Percentiles rank a stretch among this genome's conserved stretches.
phyloP scores from a whole-genome alignment of 176 grass and related monocot species.

The Chloris gayana region DNA sequence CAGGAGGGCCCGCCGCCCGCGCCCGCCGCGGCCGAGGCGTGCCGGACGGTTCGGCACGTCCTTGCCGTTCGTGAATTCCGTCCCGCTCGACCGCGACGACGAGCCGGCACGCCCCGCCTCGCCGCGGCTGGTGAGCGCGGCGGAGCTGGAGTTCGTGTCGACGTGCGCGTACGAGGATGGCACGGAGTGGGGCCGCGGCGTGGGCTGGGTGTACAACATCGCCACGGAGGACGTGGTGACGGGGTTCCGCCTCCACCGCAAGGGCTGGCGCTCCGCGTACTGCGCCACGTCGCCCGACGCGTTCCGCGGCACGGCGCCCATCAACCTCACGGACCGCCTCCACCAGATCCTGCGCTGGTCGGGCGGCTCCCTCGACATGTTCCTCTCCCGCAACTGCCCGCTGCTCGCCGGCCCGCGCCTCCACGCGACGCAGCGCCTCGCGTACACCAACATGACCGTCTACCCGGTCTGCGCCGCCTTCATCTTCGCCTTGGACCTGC shows the following conservation, averaged over 20 bases:
- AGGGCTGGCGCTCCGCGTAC: conserved; percentile 51
- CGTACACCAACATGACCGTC: conserved; percentile 57
- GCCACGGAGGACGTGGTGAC: conserved; percentile 58
- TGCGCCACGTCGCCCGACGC: conserved; percentile 51
- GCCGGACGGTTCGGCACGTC: conserved; percentile 39
- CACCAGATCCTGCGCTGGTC: conserved; percentile 61
- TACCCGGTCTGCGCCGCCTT: conserved; percentile 48
- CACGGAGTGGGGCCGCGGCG: conserved; percentile 33
- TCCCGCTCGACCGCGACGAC: conserved; percentile 30
- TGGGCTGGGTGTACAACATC: conserved; percentile 59
- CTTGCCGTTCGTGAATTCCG: conserved; percentile 35
- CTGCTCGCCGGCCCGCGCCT: conserved; percentile 33
- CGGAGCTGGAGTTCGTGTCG: conserved; percentile 36
- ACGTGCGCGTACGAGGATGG: conserved; percentile 45
- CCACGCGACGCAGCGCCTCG: conserved; percentile 43
- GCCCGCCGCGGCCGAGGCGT: background rate
- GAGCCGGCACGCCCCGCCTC: too few relatives aligned
- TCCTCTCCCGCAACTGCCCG: conserved; percentile 42
- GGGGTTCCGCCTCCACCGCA: conserved; percentile 44
- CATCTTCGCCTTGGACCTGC: conserved; percentile 45
- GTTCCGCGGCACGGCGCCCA: conserved; percentile 47
- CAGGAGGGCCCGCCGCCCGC: background rate
- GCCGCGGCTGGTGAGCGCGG: conserved; percentile 10
- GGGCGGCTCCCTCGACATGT: conserved; percentile 56
- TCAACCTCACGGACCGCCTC: conserved; percentile 58